Evolutionary conservation across 2,329 filamentous ascomycete genomes (phyloP).

Genomic region (Cladosporium sp.): DNA sequence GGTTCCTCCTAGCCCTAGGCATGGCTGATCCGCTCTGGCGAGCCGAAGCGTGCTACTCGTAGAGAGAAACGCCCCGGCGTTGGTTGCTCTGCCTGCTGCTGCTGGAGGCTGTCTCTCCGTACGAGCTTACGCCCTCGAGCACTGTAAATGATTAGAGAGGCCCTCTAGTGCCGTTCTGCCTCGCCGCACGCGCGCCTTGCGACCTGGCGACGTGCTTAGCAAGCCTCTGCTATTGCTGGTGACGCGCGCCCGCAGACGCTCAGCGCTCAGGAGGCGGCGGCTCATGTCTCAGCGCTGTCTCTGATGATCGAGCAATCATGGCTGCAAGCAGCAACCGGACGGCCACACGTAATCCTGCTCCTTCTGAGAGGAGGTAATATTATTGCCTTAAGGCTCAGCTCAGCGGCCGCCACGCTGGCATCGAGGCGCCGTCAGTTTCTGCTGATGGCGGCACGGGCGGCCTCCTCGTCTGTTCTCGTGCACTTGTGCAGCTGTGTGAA

Average conservation of each 20-base stretch:
- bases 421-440: constrained; percentile 5
- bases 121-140: too few relatives aligned
- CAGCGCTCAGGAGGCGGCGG: constrained; percentile 11
- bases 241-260: constrained; percentile 11
- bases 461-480: constrained; percentile 7
- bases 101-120: constrained; percentile 3
- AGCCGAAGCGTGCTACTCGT: constrained; percentile 5
- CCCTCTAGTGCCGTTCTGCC: neutral
- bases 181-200: constrained; percentile 5
- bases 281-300: constrained; percentile 10
- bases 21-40: constrained; percentile 4
- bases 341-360: too few relatives aligned
- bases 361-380: too few relatives aligned
- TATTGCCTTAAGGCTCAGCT: constrained; percentile 3
- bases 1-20: neutral
- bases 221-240: constrained; percentile 1
- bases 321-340: too few relatives aligned
- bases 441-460: neutral
- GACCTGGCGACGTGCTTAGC: constrained; percentile 1
- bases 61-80: too few relatives aligned
- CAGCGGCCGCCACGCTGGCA: constrained; percentile 5
- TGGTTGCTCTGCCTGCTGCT: too few relatives aligned
- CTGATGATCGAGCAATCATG: constrained; percentile 3
- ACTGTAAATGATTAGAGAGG: too few relatives aligned
- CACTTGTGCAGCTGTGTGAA: constrained; percentile 1